Evolutionary conservation across 2,329 filamentous ascomycete genomes (phyloP).

Genomic region (Alternaria rosae): DNA sequence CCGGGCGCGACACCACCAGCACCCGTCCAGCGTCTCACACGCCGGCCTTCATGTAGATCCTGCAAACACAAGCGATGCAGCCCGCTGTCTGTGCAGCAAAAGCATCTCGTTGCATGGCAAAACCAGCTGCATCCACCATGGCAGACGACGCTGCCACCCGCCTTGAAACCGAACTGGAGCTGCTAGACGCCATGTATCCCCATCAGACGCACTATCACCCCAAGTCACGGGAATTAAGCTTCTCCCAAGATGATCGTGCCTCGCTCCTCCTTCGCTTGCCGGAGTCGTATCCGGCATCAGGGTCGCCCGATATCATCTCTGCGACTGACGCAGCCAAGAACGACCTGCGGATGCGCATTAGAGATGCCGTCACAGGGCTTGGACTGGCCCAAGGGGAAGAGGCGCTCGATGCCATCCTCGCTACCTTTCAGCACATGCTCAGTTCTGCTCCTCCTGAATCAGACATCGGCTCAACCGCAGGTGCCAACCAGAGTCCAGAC

Average conservation of each 20-base stretch:
- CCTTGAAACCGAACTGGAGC: conserved; percentile 49
- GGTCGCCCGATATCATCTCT: conserved; percentile 50
- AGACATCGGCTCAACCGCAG: neutral
- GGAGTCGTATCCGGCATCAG: conserved; percentile 47
- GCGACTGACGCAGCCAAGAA: conserved; percentile 45
- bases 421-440: conserved; percentile 43
- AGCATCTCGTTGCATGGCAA: too few relatives aligned
- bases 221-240: conserved; percentile 51
- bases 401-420: conserved; percentile 53
- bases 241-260: conserved; percentile 31
- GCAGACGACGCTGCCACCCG: conserved; percentile 22
- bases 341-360: conserved; percentile 48
- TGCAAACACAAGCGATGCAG: neutral
- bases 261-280: conserved; percentile 50
- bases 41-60: neutral
- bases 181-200: conserved; percentile 57
- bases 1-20: conserved; percentile 6
- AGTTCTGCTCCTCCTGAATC: conserved; percentile 2
- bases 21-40: neutral
- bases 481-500: neutral
- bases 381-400: conserved; percentile 50
- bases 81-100: too few relatives aligned
- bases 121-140: conserved; percentile 12
- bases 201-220: conserved; percentile 46
- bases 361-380: conserved; percentile 34